A percentile compares a stretch with the other conserved stretches of the same genome.
Evolutionary conservation across 2,329 filamentous ascomycete genomes (phyloP).

Genomic region (Talaromyces sp.): DNA sequence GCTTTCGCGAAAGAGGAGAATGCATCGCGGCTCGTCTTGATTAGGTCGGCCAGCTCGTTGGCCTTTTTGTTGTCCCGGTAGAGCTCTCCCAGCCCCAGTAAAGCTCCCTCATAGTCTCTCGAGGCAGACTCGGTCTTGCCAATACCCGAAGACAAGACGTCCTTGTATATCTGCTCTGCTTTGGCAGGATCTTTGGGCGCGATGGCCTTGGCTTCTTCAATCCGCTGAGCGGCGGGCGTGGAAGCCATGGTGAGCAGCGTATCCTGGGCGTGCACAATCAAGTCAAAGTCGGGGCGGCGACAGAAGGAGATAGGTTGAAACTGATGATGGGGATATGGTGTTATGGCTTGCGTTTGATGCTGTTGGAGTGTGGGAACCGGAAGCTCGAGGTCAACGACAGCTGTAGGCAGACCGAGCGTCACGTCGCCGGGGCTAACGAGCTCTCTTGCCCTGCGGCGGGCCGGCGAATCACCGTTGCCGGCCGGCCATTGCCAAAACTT

Average conservation of each 20-base stretch:
- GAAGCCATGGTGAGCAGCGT: conserved; percentile 41
- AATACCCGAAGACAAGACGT: conserved; percentile 80
- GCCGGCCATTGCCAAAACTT: conserved; percentile 5
- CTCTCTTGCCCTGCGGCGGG: conserved; percentile 5
- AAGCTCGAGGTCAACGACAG: conserved; percentile 5
- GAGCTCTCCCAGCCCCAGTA: conserved; percentile 85
- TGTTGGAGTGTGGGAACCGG: background rate
- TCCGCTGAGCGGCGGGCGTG: conserved; percentile 56
- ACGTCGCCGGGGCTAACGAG: conserved; percentile 2
- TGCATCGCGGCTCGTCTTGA: conserved; percentile 83
- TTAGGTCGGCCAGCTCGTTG: conserved; percentile 80
- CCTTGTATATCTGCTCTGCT: conserved; percentile 83
- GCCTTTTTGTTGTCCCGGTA: conserved; percentile 78
- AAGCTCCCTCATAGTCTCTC: conserved; percentile 83
- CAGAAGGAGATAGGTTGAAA: background rate
- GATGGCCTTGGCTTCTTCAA: conserved; percentile 85
- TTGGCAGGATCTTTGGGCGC: conserved; percentile 74
- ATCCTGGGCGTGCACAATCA: conserved; percentile 7
- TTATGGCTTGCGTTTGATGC: background rate
- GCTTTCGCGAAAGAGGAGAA: conserved; percentile 97
- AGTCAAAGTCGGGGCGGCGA: conserved; percentile 10
- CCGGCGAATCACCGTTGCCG: conserved; percentile 5
- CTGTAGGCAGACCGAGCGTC: conserved; percentile 4
- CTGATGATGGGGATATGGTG: background rate
- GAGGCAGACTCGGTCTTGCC: conserved; percentile 80